Conservation (phyloP, 2,329 filamentous ascomycete species). For the Microcera coccophila region DNA sequence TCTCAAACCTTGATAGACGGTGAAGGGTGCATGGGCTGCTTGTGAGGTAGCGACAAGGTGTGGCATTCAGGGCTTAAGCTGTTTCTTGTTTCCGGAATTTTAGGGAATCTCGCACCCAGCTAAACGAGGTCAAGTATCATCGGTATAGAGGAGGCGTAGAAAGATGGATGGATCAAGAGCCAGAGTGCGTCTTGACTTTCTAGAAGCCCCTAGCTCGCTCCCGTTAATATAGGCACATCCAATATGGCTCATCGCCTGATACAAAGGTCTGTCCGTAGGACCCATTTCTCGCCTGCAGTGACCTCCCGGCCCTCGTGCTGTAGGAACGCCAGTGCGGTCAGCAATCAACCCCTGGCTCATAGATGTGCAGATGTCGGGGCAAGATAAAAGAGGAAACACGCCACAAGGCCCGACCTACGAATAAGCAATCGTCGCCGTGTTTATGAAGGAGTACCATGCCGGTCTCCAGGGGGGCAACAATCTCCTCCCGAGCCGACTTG, state of each 20-base stretch:
- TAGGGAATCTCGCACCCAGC: too few species aligned
- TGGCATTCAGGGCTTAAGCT: too few species aligned
- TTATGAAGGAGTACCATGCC: slow-evolving; percentile 83
- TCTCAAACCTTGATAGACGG: too few species aligned
- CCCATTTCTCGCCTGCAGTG: slow-evolving; percentile 80
- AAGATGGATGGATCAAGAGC: too few species aligned
- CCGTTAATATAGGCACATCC: too few species aligned
- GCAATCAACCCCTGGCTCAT: slow-evolving; percentile 2
- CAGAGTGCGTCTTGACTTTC: too few species aligned
- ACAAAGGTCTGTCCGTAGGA: slow-evolving; percentile 79
- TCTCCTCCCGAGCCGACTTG: slow-evolving; percentile 55
- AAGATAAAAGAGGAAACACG: neutral
- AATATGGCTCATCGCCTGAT: slow-evolving; percentile 53
- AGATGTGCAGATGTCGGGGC: neutral
- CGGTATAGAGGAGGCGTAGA: too few species aligned
- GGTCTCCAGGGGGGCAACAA: slow-evolving; percentile 71
- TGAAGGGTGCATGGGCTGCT: too few species aligned
- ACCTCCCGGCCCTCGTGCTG: slow-evolving; percentile 82
- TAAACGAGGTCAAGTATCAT: too few species aligned
- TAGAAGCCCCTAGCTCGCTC: too few species aligned
- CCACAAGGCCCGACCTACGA: slow-evolving; percentile 48
- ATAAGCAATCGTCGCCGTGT: slow-evolving; percentile 82
- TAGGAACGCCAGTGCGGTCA: slow-evolving; percentile 28
- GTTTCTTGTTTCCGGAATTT: too few species aligned
- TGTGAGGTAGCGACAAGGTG: too few species aligned